Percentiles rank a stretch among this genome's conserved stretches.
Conservation (phyloP, 1,284 basidiomycete species). For the Uromyces viciae-fabae region DNA sequence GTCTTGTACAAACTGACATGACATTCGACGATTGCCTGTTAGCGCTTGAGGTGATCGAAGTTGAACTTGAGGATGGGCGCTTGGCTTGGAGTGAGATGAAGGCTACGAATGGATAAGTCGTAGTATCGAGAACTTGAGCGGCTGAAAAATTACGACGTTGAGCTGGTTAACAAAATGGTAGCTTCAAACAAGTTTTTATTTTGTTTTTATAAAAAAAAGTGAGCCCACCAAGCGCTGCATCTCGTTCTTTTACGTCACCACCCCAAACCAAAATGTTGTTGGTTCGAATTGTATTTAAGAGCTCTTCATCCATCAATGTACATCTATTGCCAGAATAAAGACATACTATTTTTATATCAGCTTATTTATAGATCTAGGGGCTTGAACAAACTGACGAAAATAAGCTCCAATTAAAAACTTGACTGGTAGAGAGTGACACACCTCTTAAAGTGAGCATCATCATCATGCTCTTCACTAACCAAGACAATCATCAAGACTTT, state of each 20-base stretch:
- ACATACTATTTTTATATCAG: too few relatives aligned
- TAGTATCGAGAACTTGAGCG: slow-evolving; percentile 27
- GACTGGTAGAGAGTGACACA: background rate
- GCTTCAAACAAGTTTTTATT: background rate
- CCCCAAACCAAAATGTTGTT: slow-evolving; percentile 42
- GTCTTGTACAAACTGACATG: slow-evolving; percentile 16
- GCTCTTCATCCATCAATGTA: slow-evolving; percentile 38
- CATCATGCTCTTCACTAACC: slow-evolving; percentile 38
- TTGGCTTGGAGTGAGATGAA: slow-evolving; percentile 33
- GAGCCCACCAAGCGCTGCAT: slow-evolving; percentile 21
- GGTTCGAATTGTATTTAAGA: background rate
- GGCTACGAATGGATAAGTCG: slow-evolving; percentile 23
- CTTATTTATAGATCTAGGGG: too few relatives aligned
- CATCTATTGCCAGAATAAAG: too few relatives aligned
- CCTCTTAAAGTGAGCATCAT: slow-evolving; percentile 30
- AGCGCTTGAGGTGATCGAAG: background rate
- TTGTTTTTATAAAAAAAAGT: background rate
- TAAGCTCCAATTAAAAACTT: too few relatives aligned
- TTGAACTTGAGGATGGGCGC: slow-evolving; percentile 12
- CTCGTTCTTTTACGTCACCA: slow-evolving; percentile 33
- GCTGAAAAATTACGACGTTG: background rate
- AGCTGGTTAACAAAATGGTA: background rate
- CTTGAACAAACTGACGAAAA: too few relatives aligned
- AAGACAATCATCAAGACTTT: slow-evolving; percentile 42
- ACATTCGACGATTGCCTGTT: slow-evolving; percentile 4